Percentiles rank a stretch among this genome's conserved stretches.
phyloP scores from a whole-genome alignment of 1,284 basidiomycete species.

The Ganoderma sinense region DNA sequence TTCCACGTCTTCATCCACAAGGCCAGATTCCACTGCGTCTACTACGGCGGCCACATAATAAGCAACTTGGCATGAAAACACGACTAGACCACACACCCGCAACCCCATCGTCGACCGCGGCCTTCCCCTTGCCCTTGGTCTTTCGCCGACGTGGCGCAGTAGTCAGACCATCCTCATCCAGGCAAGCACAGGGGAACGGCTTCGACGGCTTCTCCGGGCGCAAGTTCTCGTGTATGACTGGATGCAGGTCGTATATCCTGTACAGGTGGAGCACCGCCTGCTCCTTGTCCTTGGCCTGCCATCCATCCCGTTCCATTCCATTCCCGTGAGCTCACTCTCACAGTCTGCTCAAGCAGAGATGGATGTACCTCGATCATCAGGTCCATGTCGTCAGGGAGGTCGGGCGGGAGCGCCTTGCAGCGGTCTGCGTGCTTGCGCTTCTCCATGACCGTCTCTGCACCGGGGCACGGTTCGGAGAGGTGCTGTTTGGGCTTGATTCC shows the following conservation, averaged over 20 bases:
- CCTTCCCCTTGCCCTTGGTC: slow-evolving; percentile 3
- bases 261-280: slow-evolving; percentile 91
- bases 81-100: slow-evolving; percentile 3
- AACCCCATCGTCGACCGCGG: slow-evolving; percentile 6
- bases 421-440: slow-evolving; percentile 86
- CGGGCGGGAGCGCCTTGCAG: slow-evolving; percentile 70
- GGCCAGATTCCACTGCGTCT: slow-evolving; percentile 11
- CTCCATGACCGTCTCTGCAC: slow-evolving; percentile 83
- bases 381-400: slow-evolving; percentile 63
- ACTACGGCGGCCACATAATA: no score
- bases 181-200: slow-evolving; percentile 46
- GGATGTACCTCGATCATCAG: slow-evolving; percentile 84
- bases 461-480: slow-evolving; percentile 81
- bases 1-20: slow-evolving; percentile 20
- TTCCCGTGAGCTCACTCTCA: neutral
- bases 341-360: neutral
- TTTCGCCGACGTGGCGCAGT: neutral
- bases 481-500: slow-evolving; percentile 91
- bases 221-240: slow-evolving; percentile 63
- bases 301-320: no score
- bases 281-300: slow-evolving; percentile 86
- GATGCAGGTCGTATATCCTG: slow-evolving; percentile 76
- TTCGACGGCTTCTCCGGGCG: slow-evolving; percentile 47
- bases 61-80: no score
- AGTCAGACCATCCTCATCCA: slow-evolving; percentile 12